Percentiles rank a stretch among this genome's conserved stretches.
These are phyloP conservation scores for Lactarius indigo DNA, from an alignment of 768 basidiomycete genomes.

Conservation along the genomic window DNA sequence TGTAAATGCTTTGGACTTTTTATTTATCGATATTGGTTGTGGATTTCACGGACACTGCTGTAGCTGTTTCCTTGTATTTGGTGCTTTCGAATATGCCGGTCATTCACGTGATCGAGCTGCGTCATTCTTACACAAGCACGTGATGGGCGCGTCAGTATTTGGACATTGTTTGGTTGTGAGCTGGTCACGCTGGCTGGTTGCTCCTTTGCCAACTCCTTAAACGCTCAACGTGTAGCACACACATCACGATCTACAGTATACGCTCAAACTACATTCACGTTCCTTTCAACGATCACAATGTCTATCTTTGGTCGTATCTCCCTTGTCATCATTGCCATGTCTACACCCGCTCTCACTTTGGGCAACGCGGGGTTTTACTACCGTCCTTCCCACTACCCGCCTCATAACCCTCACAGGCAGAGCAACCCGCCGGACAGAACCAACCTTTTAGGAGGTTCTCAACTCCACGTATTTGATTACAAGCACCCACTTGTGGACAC, in stretches of 20 bases:
- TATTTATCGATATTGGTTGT: neutral
- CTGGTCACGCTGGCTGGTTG: neutral
- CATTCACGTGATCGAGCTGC: neutral
- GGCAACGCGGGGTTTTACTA: constrained; percentile 3
- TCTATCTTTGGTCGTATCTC: constrained; percentile 13
- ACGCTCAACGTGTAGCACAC: constrained; percentile 8
- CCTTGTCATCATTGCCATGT: constrained; percentile 16
- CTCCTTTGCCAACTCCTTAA: neutral
- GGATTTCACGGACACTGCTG: no score
- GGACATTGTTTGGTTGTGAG: constrained; percentile 9
- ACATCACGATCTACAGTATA: constrained; percentile 2
- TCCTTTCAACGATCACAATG: constrained; percentile 20
- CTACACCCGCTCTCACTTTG: constrained; percentile 7
- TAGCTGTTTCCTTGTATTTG: no score
- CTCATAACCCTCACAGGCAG: neutral
- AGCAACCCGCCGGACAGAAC: neutral
- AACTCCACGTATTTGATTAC: neutral
- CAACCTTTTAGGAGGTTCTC: neutral
- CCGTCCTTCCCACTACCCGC: constrained; percentile 10
- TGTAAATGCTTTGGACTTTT: neutral
- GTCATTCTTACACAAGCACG: neutral
- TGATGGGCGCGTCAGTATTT: constrained; percentile 19
- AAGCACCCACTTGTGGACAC: neutral
- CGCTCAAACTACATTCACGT: constrained; percentile 11
- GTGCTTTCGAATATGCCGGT: no score